These are phyloP conservation scores for Xylariaceae sp. DNA, from an alignment of 2,329 filamentous ascomycete genomes.

Conservation along the genomic window DNA sequence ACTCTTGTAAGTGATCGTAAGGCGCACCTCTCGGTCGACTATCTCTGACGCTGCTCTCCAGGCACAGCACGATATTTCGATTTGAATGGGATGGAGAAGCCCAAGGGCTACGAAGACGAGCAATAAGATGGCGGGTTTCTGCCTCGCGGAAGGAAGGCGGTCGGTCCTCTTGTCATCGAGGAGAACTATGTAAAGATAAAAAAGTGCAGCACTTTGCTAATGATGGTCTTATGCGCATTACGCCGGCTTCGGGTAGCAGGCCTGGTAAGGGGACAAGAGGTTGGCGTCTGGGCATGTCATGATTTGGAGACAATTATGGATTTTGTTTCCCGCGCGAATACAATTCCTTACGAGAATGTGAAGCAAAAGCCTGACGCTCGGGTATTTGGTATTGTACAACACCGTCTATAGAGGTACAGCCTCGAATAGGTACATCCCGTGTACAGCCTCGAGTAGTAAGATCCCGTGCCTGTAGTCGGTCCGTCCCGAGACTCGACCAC, in stretches of 20 bases:
- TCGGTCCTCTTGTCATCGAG: background rate
- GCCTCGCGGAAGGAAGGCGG: background rate
- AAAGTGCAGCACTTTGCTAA: conserved; percentile 13
- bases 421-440: too few relatives aligned
- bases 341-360: too few relatives aligned
- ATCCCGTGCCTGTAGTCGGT: too few relatives aligned
- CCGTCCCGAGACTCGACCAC: too few relatives aligned
- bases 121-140: conserved; percentile 22
- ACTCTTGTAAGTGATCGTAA: conserved; percentile 65
- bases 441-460: too few relatives aligned
- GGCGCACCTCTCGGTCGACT: background rate
- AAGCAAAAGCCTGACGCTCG: too few relatives aligned
- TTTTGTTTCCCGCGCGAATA: conserved; percentile 16
- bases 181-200: too few relatives aligned
- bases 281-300: conserved; percentile 20
- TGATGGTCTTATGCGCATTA: conserved; percentile 13
- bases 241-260: conserved; percentile 10
- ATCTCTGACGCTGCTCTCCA: conserved; percentile 26
- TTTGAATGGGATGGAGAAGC: conserved; percentile 71
- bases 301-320: conserved; percentile 15
- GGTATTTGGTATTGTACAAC: too few relatives aligned
- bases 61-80: conserved; percentile 84
- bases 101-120: conserved; percentile 75
- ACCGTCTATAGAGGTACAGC: too few relatives aligned
- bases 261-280: conserved; percentile 10